Evolutionary conservation across 345 rosid species (phyloP), one percentile per base, ranked within the genome.

Genomic region (Tarenaya hassleriana): DNA sequence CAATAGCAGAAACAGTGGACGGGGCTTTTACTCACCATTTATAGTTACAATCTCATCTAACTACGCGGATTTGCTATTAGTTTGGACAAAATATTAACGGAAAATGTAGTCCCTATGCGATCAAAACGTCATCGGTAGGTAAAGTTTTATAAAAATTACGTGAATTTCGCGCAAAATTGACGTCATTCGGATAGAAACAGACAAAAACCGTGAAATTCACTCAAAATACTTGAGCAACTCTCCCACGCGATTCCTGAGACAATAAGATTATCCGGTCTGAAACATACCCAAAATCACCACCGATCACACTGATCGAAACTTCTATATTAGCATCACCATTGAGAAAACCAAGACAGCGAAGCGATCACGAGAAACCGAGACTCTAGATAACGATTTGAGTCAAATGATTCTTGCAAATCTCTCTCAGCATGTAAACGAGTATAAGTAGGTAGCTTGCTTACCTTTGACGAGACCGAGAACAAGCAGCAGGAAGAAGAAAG

Each of bases 401-500:
- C 29, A 5, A n/a, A 24, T 24, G 29, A 24, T 24, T 24, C 3
- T 24, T 2, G 29, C 29, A 24, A 24, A 24, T 24, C 5, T 5
- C 5, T 24, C 3, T 24, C 2, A 24, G 5, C 29, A 24, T 24
- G 5, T 24, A 24, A n/a, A 24, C 29, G 3, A 24, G 29, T 24
- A 24, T 24, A n/a, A 35, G 40, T 35, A 35, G 11, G 40, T 35
- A 11, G 9, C 9, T 10, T 9, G 9, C n/a, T 7, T 34, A 64
- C 62, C 69, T 7, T 64, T 64, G 6, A 38, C 41, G 47, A 76
- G 55, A 58, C 95, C 87, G 20, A 89, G 81, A 57, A 75, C 54
- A 16, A 79, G 62, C 48, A 86, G 78, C 54, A 75, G 57, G 71
- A 68, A 48, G 77, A 89, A 86, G 78, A 69, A 77, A 16, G 95